A percentile compares a stretch with the other conserved stretches of the same genome.
phyloP scores from a whole-genome alignment of 2,329 filamentous ascomycete species.

The Colletotrichum sp. region DNA sequence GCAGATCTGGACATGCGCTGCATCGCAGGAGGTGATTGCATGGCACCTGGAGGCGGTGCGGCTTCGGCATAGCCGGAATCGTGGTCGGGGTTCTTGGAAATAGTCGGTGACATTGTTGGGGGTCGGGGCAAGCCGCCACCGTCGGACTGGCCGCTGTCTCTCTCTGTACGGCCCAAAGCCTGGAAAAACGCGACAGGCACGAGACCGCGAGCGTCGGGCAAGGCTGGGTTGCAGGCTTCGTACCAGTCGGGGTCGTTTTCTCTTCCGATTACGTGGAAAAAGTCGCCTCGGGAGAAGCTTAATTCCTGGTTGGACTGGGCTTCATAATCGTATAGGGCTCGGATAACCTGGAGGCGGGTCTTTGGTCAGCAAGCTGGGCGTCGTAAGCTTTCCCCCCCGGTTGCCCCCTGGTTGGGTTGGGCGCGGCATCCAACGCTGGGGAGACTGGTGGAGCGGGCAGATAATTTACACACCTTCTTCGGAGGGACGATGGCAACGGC shows the following conservation, averaged over 20 bases:
- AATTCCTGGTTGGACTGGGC: slow-evolving; percentile 80
- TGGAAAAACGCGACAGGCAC: slow-evolving; percentile 97
- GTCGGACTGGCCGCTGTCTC: slow-evolving; percentile 81
- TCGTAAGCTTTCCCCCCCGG: background rate
- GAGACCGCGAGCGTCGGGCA: slow-evolving; percentile 85
- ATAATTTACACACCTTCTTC: slow-evolving; percentile 74
- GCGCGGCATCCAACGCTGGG: background rate
- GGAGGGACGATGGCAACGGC: slow-evolving; percentile 88
- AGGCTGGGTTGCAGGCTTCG: slow-evolving; percentile 93
- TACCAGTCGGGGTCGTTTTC: slow-evolving; percentile 98
- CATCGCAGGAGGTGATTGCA: slow-evolving; percentile 15
- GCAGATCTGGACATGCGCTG: slow-evolving; percentile 56
- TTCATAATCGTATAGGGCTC: slow-evolving; percentile 92
- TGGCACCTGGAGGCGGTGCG: slow-evolving; percentile 21
- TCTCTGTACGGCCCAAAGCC: slow-evolving; percentile 86
- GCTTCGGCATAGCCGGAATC: slow-evolving; percentile 87
- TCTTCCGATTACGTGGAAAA: slow-evolving; percentile 96
- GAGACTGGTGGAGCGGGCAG: background rate
- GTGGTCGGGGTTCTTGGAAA: slow-evolving; percentile 72
- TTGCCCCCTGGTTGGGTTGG: background rate
- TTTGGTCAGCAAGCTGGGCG: slow-evolving; percentile 24
- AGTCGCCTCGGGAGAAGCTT: slow-evolving; percentile 93
- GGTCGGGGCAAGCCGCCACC: slow-evolving; percentile 49
- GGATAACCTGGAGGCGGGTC: slow-evolving; percentile 75
- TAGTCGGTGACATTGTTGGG: slow-evolving; percentile 41